Conservation (phyloP, 148 eudicot species). For the Heliamphora exappendiculata region DNA sequence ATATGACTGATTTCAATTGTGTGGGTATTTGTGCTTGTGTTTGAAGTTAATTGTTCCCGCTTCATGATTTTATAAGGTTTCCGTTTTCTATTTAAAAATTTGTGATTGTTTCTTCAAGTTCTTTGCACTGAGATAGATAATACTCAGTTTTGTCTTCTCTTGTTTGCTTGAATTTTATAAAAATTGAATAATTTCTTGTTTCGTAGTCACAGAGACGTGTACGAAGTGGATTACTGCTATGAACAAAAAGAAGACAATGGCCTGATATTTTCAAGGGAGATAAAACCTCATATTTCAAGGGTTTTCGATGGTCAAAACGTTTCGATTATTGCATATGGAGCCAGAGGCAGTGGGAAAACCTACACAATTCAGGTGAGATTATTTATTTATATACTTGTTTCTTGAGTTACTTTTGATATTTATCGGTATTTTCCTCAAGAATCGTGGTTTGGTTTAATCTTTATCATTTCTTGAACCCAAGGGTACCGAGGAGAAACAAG, state of each 20-base stretch:
- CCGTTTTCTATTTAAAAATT: not conserved
- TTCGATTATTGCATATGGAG: slow-evolving; percentile 69
- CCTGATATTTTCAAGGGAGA: slow-evolving; percentile 46
- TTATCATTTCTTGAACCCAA: slow-evolving; percentile 11
- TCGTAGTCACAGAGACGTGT: slow-evolving; percentile 43
- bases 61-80: not conserved
- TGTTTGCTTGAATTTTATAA: not conserved
- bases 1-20: not conserved
- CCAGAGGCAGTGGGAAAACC: slow-evolving; percentile 86
- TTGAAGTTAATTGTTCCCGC: not conserved
- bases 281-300: slow-evolving; percentile 51
- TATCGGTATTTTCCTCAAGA: not conserved
- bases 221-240: slow-evolving; percentile 70
- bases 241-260: slow-evolving; percentile 38
- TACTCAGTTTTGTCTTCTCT: not conserved
- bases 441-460: not conserved
- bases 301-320: slow-evolving; percentile 52
- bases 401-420: not conserved
- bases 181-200: not conserved
- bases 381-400: not conserved
- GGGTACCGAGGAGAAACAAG: slow-evolving; percentile 67
- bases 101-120: not conserved
- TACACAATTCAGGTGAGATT: slow-evolving; percentile 57
- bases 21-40: not conserved
- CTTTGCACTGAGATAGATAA: not conserved